These are phyloP conservation scores for Backusella psychrophila DNA, from an alignment of 192 early-diverging fungal genomes.

Conservation along the genomic window DNA sequence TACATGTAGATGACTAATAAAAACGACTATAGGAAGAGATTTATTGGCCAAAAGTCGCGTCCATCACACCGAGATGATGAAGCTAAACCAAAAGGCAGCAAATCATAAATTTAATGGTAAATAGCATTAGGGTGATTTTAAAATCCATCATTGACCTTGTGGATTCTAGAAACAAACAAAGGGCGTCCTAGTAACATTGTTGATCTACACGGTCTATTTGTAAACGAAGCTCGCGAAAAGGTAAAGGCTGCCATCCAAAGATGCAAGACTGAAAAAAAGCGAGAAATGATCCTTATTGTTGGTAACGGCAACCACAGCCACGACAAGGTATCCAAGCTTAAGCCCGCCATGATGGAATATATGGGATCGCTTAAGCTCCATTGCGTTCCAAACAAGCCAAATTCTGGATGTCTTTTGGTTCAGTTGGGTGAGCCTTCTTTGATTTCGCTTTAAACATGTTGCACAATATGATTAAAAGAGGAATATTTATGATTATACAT, in stretches of 20 bases:
- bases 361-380: not conserved
- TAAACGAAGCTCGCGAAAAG: not conserved
- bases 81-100: not conserved
- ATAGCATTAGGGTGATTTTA: not conserved
- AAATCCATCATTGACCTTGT: not conserved
- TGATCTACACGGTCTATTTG: not conserved
- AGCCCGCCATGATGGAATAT: not conserved
- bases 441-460: not conserved
- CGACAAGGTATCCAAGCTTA: not conserved
- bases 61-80: not conserved
- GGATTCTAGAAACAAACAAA: not conserved
- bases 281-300: not conserved
- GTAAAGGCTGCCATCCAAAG: not conserved
- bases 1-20: too few relatives aligned
- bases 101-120: not conserved
- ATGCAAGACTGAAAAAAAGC: not conserved
- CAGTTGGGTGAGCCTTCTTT: not conserved
- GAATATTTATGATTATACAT: not conserved
- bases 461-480: not conserved
- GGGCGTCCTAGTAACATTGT: not conserved
- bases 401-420: not conserved
- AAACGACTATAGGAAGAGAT: not conserved
- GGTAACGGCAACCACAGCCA: not conserved
- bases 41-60: not conserved
- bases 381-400: not conserved